Conservation (phyloP, 2,329 filamentous ascomycete species). For the Aureobasidium sp. region DNA sequence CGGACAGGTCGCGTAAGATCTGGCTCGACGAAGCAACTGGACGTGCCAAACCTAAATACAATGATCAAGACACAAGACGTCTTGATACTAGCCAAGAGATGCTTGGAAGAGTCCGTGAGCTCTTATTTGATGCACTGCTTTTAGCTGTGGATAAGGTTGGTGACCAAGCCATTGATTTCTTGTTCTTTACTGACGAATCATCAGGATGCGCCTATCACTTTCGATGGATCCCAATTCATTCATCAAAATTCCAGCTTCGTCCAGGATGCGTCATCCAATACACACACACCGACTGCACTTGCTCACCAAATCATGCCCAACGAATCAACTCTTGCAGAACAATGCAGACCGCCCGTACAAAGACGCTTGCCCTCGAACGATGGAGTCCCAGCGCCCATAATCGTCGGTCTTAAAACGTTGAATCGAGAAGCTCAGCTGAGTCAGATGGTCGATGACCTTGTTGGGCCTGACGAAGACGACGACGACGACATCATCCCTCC, state of each 20-base stretch:
- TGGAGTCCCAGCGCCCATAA: background rate
- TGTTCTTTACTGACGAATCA: constrained; percentile 20
- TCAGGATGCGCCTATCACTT: constrained; percentile 17
- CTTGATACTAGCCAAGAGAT: constrained; percentile 57
- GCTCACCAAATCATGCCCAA: background rate
- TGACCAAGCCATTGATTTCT: background rate
- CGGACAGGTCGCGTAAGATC: constrained; percentile 43
- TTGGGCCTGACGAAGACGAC: constrained; percentile 39
- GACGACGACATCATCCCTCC: constrained; percentile 31
- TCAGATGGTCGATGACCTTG: constrained; percentile 53
- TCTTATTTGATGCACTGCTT: constrained; percentile 49
- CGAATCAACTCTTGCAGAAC: background rate
- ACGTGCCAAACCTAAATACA: constrained; percentile 46
- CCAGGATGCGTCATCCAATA: background rate
- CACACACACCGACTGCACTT: background rate
- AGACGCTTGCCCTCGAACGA: background rate
- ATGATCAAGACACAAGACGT: constrained; percentile 44
- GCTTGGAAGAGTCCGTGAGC: constrained; percentile 52
- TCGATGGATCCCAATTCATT: constrained; percentile 27
- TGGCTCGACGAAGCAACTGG: constrained; percentile 43
- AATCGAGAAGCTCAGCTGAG: constrained; percentile 45
- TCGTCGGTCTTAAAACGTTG: constrained; percentile 17
- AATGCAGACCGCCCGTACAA: background rate
- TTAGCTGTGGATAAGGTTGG: constrained; percentile 34
- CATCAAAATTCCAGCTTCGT: constrained; percentile 29